Evolutionary conservation across 768 basidiomycete genomes (phyloP).

Genomic region (Hypholoma sublateritium): DNA sequence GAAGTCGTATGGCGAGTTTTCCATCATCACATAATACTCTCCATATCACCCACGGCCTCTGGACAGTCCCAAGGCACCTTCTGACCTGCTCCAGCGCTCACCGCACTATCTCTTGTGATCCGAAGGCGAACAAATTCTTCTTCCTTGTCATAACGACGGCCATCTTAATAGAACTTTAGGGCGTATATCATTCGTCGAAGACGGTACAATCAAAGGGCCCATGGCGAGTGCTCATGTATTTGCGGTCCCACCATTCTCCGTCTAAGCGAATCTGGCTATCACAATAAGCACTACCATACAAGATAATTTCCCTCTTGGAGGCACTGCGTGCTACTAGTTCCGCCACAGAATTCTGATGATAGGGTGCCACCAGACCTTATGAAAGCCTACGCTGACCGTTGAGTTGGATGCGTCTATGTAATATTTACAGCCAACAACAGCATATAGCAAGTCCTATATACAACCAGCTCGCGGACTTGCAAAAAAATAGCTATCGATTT

Average conservation of each 20-base stretch:
- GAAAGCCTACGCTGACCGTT: no score
- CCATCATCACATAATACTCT: constrained; percentile 6
- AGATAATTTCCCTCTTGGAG: not conserved
- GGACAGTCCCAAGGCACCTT: constrained; percentile 7
- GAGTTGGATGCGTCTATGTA: no score
- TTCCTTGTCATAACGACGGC: constrained; percentile 15
- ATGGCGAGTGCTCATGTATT: not conserved
- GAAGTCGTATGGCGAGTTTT: not conserved
- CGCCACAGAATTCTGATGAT: not conserved
- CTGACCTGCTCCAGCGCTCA: constrained; percentile 12
- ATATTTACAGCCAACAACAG: not conserved
- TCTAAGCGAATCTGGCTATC: constrained; percentile 3
- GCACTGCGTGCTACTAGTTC: not conserved
- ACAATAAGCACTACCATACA: constrained; percentile 1
- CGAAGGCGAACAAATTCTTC: constrained; percentile 22
- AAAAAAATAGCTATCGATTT: not conserved
- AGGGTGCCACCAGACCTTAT: not conserved
- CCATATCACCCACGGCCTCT: constrained; percentile 20
- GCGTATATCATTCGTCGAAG: not conserved
- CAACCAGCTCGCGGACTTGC: not conserved
- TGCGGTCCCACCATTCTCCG: constrained; percentile 10
- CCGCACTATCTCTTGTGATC: constrained; percentile 19
- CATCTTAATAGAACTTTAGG: not conserved
- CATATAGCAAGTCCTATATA: not conserved
- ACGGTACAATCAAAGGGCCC: not conserved